Evolutionary conservation across 495 filamentous ascomycete genomes (phyloP).

Genomic region (Penicillium maclennaniae): DNA sequence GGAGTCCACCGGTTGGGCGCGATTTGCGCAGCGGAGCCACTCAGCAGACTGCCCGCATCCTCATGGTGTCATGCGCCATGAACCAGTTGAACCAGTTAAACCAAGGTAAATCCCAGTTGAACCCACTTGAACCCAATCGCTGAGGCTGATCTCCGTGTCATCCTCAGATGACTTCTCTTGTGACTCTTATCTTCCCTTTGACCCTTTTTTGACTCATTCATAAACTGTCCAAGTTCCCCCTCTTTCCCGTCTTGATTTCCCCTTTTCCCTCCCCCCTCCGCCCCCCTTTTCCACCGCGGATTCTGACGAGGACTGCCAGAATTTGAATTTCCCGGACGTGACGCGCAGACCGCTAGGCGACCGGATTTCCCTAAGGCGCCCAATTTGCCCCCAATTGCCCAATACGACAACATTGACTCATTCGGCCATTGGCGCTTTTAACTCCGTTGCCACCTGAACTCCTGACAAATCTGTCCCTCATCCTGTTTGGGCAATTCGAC

Average conservation of each 20-base stretch:
- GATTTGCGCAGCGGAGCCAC: neutral
- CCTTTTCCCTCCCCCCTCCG: neutral
- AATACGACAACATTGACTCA: slow-evolving; percentile 5
- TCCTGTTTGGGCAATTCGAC: slow-evolving; percentile 4
- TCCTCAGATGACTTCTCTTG: neutral
- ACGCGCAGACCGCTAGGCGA: neutral
- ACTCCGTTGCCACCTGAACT: slow-evolving; percentile 17
- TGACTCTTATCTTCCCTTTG: neutral
- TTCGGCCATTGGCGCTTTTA: slow-evolving; percentile 18
- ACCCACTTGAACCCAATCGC: neutral
- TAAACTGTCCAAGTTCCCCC: neutral
- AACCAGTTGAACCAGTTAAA: no score
- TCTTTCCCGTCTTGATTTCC: neutral
- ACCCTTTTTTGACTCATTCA: slow-evolving; percentile 15
- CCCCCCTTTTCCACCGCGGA: neutral
- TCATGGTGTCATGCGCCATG: neutral
- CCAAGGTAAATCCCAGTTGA: no score
- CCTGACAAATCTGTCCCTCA: slow-evolving; percentile 17
- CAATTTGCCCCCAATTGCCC: neutral
- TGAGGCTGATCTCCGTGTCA: neutral
- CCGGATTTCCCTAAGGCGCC: no score
- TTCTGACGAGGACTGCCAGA: neutral
- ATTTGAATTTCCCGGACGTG: no score
- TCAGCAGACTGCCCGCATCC: neutral
- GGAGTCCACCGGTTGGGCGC: neutral